These are phyloP conservation scores for Pythium apleroticum DNA, from an alignment of 352 stramenopile genomes.

Conservation along the genomic window DNA sequence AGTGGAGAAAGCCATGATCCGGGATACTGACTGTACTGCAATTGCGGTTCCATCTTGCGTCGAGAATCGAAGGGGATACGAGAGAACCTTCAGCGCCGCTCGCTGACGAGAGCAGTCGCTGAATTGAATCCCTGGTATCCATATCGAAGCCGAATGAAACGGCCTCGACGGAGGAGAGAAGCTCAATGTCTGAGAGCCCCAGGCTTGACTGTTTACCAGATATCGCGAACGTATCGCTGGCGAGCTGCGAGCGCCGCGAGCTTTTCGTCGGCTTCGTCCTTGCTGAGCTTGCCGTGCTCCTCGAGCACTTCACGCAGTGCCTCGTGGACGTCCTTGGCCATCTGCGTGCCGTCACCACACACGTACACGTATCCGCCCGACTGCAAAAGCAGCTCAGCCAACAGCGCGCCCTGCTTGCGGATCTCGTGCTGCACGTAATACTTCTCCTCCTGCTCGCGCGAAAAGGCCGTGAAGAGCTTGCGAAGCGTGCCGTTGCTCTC, in stretches of 20 bases:
- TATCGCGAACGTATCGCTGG: constrained; percentile 88
- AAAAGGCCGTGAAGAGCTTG: constrained; percentile 90
- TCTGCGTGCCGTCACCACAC: constrained; percentile 94
- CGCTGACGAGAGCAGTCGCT: background rate
- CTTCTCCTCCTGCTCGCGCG: constrained; percentile 88
- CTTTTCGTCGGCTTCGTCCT: constrained; percentile 58
- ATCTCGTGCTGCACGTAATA: constrained; percentile 94
- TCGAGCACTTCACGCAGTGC: constrained; percentile 80
- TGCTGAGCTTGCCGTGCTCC: constrained; percentile 51
- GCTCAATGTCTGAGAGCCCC: background rate
- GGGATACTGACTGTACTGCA: background rate
- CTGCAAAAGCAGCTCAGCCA: constrained; percentile 80
- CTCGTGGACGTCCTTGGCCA: constrained; percentile 94
- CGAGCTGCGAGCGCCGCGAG: constrained; percentile 59
- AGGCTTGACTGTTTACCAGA: constrained; percentile 58
- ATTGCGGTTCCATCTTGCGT: constrained; percentile 5
- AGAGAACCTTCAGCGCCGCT: background rate
- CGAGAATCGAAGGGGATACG: background rate
- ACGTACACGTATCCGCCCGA: constrained; percentile 90
- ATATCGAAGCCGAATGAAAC: background rate
- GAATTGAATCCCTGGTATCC: background rate
- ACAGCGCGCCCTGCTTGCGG: constrained; percentile 43
- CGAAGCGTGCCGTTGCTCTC: constrained; percentile 68
- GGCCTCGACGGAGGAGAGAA: constrained; percentile 10
- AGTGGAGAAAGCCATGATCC: background rate